phyloP scores from a whole-genome alignment of 116 monocot species.

The Zostera marina region DNA sequence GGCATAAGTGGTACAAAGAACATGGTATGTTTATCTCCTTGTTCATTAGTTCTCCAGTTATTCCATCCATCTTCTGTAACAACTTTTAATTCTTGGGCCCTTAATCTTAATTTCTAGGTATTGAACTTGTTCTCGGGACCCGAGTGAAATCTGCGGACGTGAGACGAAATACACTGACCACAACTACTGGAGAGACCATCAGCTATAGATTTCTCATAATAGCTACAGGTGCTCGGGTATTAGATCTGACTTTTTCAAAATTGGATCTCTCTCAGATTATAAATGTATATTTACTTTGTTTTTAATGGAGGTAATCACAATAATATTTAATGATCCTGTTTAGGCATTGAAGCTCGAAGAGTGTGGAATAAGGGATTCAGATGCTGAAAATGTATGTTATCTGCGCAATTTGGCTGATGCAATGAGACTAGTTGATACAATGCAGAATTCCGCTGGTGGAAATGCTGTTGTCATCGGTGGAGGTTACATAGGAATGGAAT shows the following conservation, averaged over 20 bases:
- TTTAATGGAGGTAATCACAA: not conserved
- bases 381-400: constrained; percentile 92
- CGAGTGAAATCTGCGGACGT: constrained; percentile 74
- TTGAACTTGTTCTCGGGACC: constrained; percentile 94
- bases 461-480: constrained; percentile 94
- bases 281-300: not conserved
- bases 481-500: constrained; percentile 99
- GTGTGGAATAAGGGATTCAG: constrained; percentile 72
- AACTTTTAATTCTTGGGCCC: not conserved
- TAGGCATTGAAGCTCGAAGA: constrained; percentile 96
- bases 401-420: constrained; percentile 81
- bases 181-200: constrained; percentile 74
- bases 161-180: constrained; percentile 60
- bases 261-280: not conserved
- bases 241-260: constrained; percentile 6
- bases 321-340: not conserved
- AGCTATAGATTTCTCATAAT: constrained; percentile 81
- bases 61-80: too few relatives aligned
- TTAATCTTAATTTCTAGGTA: constrained; percentile 27
- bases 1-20: constrained; percentile 78
- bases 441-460: constrained; percentile 45
- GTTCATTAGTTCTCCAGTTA: too few relatives aligned
- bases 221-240: constrained; percentile 98
- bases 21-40: constrained; percentile 36
- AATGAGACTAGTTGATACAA: constrained; percentile 51